Evolutionary conservation across 805 yeast genomes (phyloP).

Genomic region (Candida berthetii): DNA sequence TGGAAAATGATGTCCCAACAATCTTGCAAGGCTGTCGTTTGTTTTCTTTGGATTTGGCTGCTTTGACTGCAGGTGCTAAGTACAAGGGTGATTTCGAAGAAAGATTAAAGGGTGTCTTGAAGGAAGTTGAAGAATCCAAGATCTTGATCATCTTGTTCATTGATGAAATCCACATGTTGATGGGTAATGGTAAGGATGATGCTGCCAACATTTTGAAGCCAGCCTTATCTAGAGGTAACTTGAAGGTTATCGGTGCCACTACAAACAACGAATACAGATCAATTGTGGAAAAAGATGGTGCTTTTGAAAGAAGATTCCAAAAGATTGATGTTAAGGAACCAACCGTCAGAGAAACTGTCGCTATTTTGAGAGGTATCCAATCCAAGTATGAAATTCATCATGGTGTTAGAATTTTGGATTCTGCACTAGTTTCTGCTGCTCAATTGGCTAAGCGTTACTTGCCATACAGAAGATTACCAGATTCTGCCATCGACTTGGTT

Average conservation of each 20-base stretch:
- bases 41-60: conserved; percentile 90
- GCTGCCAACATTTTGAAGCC: conserved; percentile 97
- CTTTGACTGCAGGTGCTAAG: conserved; percentile 97
- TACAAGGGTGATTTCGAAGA: conserved; percentile 99
- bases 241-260: conserved; percentile 98
- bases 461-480: conserved; percentile 94
- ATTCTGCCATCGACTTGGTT: conserved; percentile 92
- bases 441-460: conserved; percentile 90
- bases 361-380: conserved; percentile 93
- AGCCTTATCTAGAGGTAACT: conserved; percentile 91
- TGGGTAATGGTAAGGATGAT: conserved; percentile 98
- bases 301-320: conserved; percentile 97
- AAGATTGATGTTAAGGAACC: conserved; percentile 95
- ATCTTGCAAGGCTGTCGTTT: conserved; percentile 76
- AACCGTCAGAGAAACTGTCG: conserved; percentile 86
- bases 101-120: conserved; percentile 92
- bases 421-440: conserved; percentile 91
- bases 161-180: conserved; percentile 98
- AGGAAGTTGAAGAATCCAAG: conserved; percentile 85
- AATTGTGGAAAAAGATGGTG: conserved; percentile 93
- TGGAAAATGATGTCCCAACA: conserved; percentile 92
- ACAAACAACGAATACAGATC: conserved; percentile 92
- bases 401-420: conserved; percentile 93
- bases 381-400: conserved; percentile 95
- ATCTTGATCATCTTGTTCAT: conserved; percentile 85